phyloP scores from a whole-genome alignment of 202 grass and related monocot species.

The Zizania palustris region DNA sequence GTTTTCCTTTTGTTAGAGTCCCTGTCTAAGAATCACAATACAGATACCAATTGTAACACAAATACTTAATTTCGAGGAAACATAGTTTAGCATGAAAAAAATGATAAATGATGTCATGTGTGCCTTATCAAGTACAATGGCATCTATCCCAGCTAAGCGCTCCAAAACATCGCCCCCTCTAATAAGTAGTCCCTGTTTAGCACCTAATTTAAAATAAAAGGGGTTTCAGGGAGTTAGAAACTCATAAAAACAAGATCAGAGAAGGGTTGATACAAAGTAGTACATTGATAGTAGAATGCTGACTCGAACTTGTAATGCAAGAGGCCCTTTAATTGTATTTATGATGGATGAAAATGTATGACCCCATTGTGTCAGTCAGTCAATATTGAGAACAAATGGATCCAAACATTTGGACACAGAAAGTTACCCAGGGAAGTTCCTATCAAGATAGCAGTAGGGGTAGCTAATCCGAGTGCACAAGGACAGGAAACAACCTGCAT shows the following conservation, averaged over 20 bases:
- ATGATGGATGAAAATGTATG: not conserved
- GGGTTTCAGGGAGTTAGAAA: constrained; percentile 4
- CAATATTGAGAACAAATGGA: constrained; percentile 25
- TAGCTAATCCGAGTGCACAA: constrained; percentile 93
- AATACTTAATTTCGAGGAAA: not conserved
- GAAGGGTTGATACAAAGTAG: constrained; percentile 16
- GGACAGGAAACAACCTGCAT: constrained; percentile 95
- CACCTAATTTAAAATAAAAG: constrained; percentile 59
- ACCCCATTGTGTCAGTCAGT: constrained; percentile 11
- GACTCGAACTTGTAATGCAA: not conserved
- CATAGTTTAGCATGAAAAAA: constrained; percentile 8
- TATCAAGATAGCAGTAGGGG: constrained; percentile 95
- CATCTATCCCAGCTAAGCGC: constrained; percentile 74
- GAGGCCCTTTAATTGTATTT: not conserved
- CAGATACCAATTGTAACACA: constrained; percentile 4
- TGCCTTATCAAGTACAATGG: constrained; percentile 91
- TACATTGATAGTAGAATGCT: not conserved
- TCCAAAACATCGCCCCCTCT: constrained; percentile 98
- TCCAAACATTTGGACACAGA: constrained; percentile 23
- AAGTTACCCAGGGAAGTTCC: constrained; percentile 91
- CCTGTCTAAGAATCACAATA: constrained; percentile 63
- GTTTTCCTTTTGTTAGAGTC: constrained; percentile 91
- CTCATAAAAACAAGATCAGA: constrained; percentile 32
- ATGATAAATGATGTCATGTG: constrained; percentile 14
- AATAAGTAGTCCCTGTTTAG: constrained; percentile 90